Evolutionary conservation across 805 yeast species (phyloP).

Genomic region (Clavispora carvajalis): DNA sequence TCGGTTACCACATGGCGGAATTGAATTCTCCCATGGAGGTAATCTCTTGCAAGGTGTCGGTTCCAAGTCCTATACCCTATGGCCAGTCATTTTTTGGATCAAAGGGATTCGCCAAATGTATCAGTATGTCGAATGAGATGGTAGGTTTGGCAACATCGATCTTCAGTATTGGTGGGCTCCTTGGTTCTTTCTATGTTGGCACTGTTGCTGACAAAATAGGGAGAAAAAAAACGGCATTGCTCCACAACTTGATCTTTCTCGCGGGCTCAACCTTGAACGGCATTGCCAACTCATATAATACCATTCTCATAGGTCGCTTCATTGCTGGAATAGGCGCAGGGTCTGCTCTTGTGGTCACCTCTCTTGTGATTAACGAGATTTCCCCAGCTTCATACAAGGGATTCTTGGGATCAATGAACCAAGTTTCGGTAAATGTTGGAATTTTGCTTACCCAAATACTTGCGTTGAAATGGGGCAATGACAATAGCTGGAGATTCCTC

Average conservation of each 20-base stretch:
- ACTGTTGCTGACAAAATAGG: slow-evolving; percentile 61
- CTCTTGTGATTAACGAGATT: slow-evolving; percentile 75
- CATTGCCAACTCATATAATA: slow-evolving; percentile 35
- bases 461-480: slow-evolving; percentile 64
- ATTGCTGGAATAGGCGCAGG: slow-evolving; percentile 87
- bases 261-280: slow-evolving; percentile 64
- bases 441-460: slow-evolving; percentile 73
- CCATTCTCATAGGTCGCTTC: slow-evolving; percentile 63
- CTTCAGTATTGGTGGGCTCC: slow-evolving; percentile 78
- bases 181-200: slow-evolving; percentile 70
- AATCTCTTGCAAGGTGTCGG: slow-evolving; percentile 47
- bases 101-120: slow-evolving; percentile 45
- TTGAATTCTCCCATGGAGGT: slow-evolving; percentile 82
- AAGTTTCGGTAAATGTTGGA: slow-evolving; percentile 80
- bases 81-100: slow-evolving; percentile 35
- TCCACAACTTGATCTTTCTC: slow-evolving; percentile 47
- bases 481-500: slow-evolving; percentile 66
- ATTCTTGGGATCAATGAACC: slow-evolving; percentile 82
- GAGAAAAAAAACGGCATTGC: slow-evolving; percentile 46
- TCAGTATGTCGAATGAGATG: slow-evolving; percentile 50
- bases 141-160: slow-evolving; percentile 73
- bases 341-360: slow-evolving; percentile 76
- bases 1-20: slow-evolving; percentile 93
- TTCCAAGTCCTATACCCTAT: slow-evolving; percentile 30
- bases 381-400: slow-evolving; percentile 70